These are phyloP conservation scores for Schwanniomyces etchellsii DNA, from an alignment of 1,139 yeast species.

Conservation along the genomic window DNA sequence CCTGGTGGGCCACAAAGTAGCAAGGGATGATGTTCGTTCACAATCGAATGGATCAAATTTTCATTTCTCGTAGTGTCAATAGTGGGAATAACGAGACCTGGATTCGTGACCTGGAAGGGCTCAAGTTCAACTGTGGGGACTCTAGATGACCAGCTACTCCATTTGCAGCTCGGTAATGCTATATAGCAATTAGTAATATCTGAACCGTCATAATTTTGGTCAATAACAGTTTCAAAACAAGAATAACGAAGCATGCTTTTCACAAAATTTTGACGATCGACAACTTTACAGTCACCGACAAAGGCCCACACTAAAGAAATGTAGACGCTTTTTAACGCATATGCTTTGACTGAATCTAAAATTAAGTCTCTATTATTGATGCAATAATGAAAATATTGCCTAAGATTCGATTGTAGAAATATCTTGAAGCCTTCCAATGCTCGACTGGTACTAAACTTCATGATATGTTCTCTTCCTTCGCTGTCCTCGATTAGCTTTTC, in stretches of 20 bases:
- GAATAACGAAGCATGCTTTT: constrained; percentile 17
- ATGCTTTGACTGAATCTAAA: constrained; percentile 19
- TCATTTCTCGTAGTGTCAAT: constrained; percentile 73
- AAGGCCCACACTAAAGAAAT: constrained; percentile 63
- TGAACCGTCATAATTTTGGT: constrained; percentile 12
- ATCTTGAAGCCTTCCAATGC: constrained; percentile 32
- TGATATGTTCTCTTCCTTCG: constrained; percentile 38
- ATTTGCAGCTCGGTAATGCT: constrained; percentile 39
- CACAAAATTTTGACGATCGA: constrained; percentile 38
- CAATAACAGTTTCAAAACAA: constrained; percentile 9
- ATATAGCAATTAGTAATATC: constrained; percentile 53
- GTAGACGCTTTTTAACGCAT: constrained; percentile 31
- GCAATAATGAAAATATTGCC: constrained; percentile 11
- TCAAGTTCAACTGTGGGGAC: constrained; percentile 51
- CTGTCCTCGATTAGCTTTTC: constrained; percentile 11
- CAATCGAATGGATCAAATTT: constrained; percentile 47
- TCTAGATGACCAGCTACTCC: constrained; percentile 41
- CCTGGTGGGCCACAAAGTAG: constrained; percentile 97
- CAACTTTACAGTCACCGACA: constrained; percentile 50
- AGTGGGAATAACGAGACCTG: constrained; percentile 73
- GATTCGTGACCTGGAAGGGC: constrained; percentile 55
- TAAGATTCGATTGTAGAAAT: constrained; percentile 20
- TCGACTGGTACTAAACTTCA: constrained; percentile 42
- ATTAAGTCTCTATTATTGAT: constrained; percentile 10
- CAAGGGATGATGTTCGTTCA: constrained; percentile 56